phyloP scores from a whole-genome alignment of 306 rosid species.

The Citrullus colocynthis region DNA sequence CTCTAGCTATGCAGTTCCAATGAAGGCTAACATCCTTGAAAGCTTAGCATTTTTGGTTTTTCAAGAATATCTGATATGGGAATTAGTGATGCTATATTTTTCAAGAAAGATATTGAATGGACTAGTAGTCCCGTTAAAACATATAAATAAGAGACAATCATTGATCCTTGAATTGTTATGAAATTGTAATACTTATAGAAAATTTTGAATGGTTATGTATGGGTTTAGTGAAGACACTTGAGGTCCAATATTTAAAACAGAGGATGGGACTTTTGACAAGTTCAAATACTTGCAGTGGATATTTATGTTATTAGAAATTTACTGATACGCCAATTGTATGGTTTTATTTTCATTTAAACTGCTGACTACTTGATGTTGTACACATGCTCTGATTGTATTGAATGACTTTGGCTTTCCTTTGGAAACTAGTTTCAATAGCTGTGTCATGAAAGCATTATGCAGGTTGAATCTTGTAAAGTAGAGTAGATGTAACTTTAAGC shows the following conservation, averaged over 20 bases:
- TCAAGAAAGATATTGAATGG: background rate
- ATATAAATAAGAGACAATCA: background rate
- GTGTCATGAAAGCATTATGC: background rate
- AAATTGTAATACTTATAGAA: background rate
- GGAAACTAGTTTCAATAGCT: background rate
- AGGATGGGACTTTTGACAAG: too few relatives aligned
- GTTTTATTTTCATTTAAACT: background rate
- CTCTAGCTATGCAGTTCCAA: background rate
- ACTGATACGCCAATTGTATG: background rate
- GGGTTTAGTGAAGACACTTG: background rate
- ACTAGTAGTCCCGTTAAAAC: background rate
- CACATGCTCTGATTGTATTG: background rate
- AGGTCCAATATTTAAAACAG: background rate
- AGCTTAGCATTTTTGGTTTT: background rate
- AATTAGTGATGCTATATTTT: background rate
- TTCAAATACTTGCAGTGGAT: background rate
- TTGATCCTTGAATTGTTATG: background rate
- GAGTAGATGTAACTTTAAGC: background rate
- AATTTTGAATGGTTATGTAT: background rate
- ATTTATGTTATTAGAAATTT: background rate
- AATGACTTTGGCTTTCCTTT: background rate
- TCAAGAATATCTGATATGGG: background rate
- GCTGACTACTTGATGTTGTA: background rate
- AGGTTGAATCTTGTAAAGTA: background rate
- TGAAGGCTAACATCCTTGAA: background rate